phyloP scores from a whole-genome alignment of 106 monocot species.

The Vanilla planifolia region DNA sequence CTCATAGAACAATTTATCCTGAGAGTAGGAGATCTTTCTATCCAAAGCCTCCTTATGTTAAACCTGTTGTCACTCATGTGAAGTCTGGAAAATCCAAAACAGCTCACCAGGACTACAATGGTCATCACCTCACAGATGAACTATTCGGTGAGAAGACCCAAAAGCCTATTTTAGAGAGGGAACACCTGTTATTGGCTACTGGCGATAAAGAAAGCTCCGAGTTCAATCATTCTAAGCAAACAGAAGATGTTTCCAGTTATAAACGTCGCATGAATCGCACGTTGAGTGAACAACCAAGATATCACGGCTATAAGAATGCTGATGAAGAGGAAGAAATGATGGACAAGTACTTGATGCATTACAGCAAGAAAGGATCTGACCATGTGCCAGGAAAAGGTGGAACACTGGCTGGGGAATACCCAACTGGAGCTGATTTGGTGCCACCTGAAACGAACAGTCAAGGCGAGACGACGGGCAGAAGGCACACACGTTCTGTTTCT shows the following conservation, averaged over 20 bases:
- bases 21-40: conserved; percentile 13
- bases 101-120: not conserved
- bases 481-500: conserved; percentile 23
- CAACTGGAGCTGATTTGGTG: conserved; percentile 26
- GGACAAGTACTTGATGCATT: conserved; percentile 54
- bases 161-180: not conserved
- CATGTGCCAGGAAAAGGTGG: conserved; percentile 11
- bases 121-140: too few relatives aligned
- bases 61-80: conserved; percentile 18
- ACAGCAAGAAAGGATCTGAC: conserved; percentile 43
- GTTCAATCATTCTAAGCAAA: not conserved
- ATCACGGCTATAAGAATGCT: conserved; percentile 1
- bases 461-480: conserved; percentile 1
- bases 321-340: conserved; percentile 42
- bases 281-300: conserved; percentile 4
- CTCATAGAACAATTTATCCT: conserved; percentile 1
- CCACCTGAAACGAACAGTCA: conserved; percentile 18
- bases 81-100: conserved; percentile 7
- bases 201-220: not conserved
- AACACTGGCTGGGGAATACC: conserved; percentile 3
- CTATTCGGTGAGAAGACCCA: too few relatives aligned
- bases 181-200: conserved; percentile 6
- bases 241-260: conserved; percentile 4
- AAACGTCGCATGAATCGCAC: not conserved
- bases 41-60: conserved; percentile 47